Evolutionary conservation across 495 filamentous ascomycete genomes (phyloP).

Genomic region (Penicillium longicatenatum): DNA sequence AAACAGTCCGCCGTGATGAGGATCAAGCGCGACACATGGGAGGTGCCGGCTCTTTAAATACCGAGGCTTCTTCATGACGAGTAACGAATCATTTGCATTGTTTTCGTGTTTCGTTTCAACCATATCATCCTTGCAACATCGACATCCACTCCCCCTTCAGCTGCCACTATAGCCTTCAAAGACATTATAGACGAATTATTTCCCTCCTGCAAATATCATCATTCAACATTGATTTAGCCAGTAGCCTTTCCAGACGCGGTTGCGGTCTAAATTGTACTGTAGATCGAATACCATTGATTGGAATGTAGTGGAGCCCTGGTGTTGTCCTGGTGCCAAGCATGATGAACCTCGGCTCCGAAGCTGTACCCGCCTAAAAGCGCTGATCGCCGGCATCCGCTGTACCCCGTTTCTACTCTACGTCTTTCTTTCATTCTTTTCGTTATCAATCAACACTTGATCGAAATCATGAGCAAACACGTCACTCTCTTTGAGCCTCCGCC

Average conservation of each 20-base stretch:
- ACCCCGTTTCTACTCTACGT: not conserved
- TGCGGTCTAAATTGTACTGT: not conserved
- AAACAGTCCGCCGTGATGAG: slow-evolving; percentile 90
- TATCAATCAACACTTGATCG: not conserved
- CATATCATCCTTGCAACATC: not conserved
- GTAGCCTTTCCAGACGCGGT: not conserved
- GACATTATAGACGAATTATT: not conserved
- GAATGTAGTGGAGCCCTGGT: too few species aligned
- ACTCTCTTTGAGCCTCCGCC: slow-evolving; percentile 80
- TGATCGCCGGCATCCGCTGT: not conserved
- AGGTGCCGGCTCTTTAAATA: slow-evolving; percentile 66
- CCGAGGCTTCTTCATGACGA: not conserved
- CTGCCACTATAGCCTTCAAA: not conserved
- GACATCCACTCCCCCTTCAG: too few species aligned
- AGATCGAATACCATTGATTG: too few species aligned
- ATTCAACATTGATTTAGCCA: not conserved
- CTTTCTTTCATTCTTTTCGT: not conserved
- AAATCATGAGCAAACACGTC: slow-evolving; percentile 37
- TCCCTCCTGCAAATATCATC: not conserved
- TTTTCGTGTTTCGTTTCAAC: not conserved
- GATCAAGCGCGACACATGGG: slow-evolving; percentile 80
- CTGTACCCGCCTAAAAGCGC: not conserved
- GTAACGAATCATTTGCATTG: not conserved
- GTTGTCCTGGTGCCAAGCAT: not conserved
- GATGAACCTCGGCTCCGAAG: not conserved